phyloP scores from a whole-genome alignment of 2,329 filamentous ascomycete species.

The Parafenestella ontariensis region DNA sequence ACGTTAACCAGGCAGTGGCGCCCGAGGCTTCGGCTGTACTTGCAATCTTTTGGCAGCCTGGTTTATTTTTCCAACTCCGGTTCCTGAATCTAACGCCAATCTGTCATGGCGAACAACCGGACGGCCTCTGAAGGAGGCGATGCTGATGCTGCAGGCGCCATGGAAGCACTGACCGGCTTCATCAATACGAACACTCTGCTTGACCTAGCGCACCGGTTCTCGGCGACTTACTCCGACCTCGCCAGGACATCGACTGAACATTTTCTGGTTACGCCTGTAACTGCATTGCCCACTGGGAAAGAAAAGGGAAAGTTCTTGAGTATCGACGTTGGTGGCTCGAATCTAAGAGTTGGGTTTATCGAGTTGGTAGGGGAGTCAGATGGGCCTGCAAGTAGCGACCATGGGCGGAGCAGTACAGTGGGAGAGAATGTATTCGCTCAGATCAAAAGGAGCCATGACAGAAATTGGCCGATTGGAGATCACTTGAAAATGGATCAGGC shows the following conservation, averaged over 20 bases:
- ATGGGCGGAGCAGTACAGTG: slow-evolving; percentile 24
- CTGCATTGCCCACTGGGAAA: slow-evolving; percentile 60
- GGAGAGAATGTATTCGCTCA: slow-evolving; percentile 40
- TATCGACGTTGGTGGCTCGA: slow-evolving; percentile 68
- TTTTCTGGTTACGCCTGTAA: slow-evolving; percentile 51
- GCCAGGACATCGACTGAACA: slow-evolving; percentile 47
- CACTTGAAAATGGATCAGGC: slow-evolving; percentile 77
- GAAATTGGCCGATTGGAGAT: slow-evolving; percentile 76
- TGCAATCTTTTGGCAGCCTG: slow-evolving; percentile 7
- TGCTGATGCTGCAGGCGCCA: slow-evolving; percentile 17
- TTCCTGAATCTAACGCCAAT: slow-evolving; percentile 7
- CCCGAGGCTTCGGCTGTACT: neutral
- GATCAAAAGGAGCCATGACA: slow-evolving; percentile 69
- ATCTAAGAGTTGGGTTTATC: slow-evolving; percentile 72
- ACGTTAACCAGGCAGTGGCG: neutral
- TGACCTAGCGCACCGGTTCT: slow-evolving; percentile 43
- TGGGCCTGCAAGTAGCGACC: slow-evolving; percentile 17
- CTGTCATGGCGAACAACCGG: slow-evolving; percentile 24
- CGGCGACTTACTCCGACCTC: slow-evolving; percentile 44
- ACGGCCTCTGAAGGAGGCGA: slow-evolving; percentile 6
- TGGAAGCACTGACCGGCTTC: slow-evolving; percentile 43
- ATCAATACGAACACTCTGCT: slow-evolving; percentile 42
- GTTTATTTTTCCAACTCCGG: slow-evolving; percentile 4
- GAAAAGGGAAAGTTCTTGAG: slow-evolving; percentile 65
- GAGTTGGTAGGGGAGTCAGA: slow-evolving; percentile 62